These are phyloP conservation scores for Paspalum notatum DNA, from an alignment of 176 grass and related monocot genomes.

Conservation along the genomic window DNA sequence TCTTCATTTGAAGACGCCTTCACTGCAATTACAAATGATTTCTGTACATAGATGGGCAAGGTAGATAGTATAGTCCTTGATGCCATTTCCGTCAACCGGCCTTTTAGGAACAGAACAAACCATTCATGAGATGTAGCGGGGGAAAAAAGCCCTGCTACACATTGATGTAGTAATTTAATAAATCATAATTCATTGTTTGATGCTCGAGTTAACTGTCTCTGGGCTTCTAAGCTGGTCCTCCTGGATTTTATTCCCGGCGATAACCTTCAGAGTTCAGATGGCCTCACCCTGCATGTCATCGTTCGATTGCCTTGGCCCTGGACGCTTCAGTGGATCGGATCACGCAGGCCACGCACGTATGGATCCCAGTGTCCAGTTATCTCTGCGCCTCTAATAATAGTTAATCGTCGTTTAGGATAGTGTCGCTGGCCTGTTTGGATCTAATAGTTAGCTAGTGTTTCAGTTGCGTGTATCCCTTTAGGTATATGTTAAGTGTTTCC, in stretches of 20 bases:
- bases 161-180: conserved; percentile 31
- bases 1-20: not conserved
- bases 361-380: too few species aligned
- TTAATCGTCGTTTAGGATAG: too few species aligned
- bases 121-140: conserved; percentile 42
- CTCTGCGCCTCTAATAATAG: too few species aligned
- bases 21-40: conserved; percentile 10
- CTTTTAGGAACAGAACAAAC: conserved; percentile 35
- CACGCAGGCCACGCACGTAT: too few species aligned
- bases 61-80: conserved; percentile 30
- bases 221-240: not conserved
- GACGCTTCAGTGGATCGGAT: too few species aligned
- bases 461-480: too few species aligned
- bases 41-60: conserved; percentile 47
- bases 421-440: too few species aligned
- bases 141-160: conserved; percentile 20
- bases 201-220: conserved; percentile 1
- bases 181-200: conserved; percentile 33
- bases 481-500: too few species aligned
- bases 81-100: conserved; percentile 31
- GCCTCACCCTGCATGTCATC: too few species aligned
- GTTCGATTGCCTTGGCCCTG: too few species aligned
- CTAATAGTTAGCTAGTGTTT: too few species aligned
- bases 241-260: conserved; percentile 5
- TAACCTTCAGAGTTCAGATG: not conserved